Base-by-base conservation (phyloP, 345 rosid genomes). In the Corchorus olitorius region DNA sequence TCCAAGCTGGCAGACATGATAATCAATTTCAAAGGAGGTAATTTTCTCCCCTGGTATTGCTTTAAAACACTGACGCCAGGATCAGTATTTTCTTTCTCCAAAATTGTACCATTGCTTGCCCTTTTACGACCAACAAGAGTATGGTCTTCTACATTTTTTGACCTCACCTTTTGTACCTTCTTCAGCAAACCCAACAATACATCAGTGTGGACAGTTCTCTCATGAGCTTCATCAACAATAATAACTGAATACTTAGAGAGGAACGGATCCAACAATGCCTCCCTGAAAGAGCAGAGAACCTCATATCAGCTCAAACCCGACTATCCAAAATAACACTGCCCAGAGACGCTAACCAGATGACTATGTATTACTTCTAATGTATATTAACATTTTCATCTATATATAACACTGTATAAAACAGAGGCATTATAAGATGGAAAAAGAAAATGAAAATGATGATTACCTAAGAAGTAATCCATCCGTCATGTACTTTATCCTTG, bases 1-100 rank as follows among this genome's bases (percentile, higher is more conserved):
- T 95, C 97, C 84, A 95, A 90, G 81, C 98, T 95, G n/a, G 99
- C 98, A 84, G 99, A 95, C 98, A 95, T 95, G 60, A 95, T 80
- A 49, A 95, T 85, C 77, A 95, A 72, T 90, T 93, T 95, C 84
- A 95, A 78, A 13, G 94, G 94, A 73, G 89, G 80, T 7, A 85
- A 49, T 63, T 86, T 85, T 54, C 78, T 83, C 48, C 89, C 88
- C 72, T 81, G 88, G 76, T 76, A 73, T 74, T 86, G 90, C 83
- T 79, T 90, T 66, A 82, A 77, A 55, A 52, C 77, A 81, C 82
- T 75, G 45, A 75, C 79, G 65, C 59, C 19, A 41, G 73, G 83
- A 56, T 49, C 67, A 45, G 76, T 84, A 76, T 66, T 84, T 83
- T 67, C 89, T 37, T 80, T 79, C 43, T 79, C 86, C 75, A 43